Conservation (phyloP, 1,284 basidiomycete species). For the Xerocomus amazonicus region DNA sequence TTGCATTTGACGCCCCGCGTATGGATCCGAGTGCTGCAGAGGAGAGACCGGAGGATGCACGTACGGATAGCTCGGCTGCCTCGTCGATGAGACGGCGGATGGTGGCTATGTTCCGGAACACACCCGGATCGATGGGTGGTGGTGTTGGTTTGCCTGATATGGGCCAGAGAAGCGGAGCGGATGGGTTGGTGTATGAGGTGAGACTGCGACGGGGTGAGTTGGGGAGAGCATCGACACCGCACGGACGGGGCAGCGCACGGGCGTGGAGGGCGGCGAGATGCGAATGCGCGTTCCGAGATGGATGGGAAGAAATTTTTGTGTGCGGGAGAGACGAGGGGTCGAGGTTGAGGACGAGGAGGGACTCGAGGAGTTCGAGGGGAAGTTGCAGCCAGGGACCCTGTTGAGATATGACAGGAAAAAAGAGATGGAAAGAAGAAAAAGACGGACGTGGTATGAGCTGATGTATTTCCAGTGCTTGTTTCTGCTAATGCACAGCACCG, state of each 20-base stretch:
- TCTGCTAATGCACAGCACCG: slow-evolving; percentile 74
- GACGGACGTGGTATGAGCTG: slow-evolving; percentile 79
- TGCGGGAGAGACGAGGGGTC: slow-evolving; percentile 61
- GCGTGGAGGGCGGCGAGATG: slow-evolving; percentile 28
- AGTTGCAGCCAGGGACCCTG: slow-evolving; percentile 85
- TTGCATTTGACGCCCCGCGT: slow-evolving; percentile 40
- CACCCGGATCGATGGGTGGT: slow-evolving; percentile 80
- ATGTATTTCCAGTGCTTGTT: slow-evolving; percentile 88
- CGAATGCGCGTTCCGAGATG: slow-evolving; percentile 5
- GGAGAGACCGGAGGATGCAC: slow-evolving; percentile 75
- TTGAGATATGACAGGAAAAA: background rate
- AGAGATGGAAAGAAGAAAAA: background rate
- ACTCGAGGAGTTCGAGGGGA: slow-evolving; percentile 77
- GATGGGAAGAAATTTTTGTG: slow-evolving; percentile 41
- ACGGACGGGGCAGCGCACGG: slow-evolving; percentile 20
- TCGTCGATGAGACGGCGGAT: slow-evolving; percentile 80
- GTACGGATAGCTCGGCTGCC: slow-evolving; percentile 76
- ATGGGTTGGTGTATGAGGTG: slow-evolving; percentile 15
- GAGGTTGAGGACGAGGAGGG: slow-evolving; percentile 69
- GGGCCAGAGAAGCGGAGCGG: slow-evolving; percentile 45
- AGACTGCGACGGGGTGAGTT: slow-evolving; percentile 47
- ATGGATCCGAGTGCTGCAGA: slow-evolving; percentile 66
- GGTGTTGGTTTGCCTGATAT: slow-evolving; percentile 63
- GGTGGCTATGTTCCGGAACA: slow-evolving; percentile 66
- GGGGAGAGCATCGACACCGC: slow-evolving; percentile 49